phyloP scores from a whole-genome alignment of 805 yeast genomes.

The Torulaspora maleeae region DNA sequence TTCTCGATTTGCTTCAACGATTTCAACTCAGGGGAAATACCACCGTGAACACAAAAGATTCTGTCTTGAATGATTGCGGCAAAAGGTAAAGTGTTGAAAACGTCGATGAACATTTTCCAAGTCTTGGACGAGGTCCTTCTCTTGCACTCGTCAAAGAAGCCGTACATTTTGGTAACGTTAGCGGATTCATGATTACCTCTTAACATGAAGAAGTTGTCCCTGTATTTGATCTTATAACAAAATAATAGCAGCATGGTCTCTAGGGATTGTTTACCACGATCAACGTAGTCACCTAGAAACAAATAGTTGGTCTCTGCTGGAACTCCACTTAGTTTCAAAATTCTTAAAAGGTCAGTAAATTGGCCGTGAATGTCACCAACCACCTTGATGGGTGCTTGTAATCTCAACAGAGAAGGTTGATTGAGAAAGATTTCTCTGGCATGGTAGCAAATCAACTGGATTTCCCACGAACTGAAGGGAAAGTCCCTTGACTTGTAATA shows the following conservation, averaged over 20 bases:
- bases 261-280: constrained; percentile 91
- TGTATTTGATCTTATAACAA: constrained; percentile 93
- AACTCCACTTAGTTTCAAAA: constrained; percentile 90
- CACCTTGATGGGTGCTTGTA: constrained; percentile 75
- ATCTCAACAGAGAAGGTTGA: constrained; percentile 60
- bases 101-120: constrained; percentile 91
- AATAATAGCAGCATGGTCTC: constrained; percentile 84
- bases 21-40: constrained; percentile 66
- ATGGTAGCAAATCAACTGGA: constrained; percentile 52
- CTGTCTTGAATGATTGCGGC: constrained; percentile 95
- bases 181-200: constrained; percentile 98
- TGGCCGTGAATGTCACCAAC: constrained; percentile 97
- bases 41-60: constrained; percentile 87
- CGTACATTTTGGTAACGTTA: constrained; percentile 92
- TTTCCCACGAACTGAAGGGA: constrained; percentile 48
- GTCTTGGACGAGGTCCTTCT: constrained; percentile 86
- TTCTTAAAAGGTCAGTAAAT: constrained; percentile 81
- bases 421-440: constrained; percentile 56
- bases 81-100: constrained; percentile 90
- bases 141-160: constrained; percentile 97
- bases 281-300: constrained; percentile 95
- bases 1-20: constrained; percentile 63
- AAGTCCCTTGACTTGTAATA: constrained; percentile 39
- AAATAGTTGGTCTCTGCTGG: constrained; percentile 92
- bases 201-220: constrained; percentile 87